These are phyloP conservation scores for Asterella californica DNA, from an alignment of 225 moss, liverwort and hornwort species.

Conservation along the genomic window DNA sequence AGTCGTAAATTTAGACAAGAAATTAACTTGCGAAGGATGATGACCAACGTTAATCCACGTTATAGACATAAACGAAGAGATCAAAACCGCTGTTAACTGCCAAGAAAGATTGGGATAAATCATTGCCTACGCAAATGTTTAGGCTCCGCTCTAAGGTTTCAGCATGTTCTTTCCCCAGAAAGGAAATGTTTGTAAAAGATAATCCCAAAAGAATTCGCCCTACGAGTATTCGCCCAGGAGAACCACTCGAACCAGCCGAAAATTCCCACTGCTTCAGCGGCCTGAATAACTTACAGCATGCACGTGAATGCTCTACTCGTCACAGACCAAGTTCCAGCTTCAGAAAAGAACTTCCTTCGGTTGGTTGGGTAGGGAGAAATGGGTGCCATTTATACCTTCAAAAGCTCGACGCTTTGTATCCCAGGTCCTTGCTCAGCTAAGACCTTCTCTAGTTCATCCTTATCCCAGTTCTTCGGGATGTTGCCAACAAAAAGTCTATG, in stretches of 20 bases:
- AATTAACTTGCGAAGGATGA: too few species aligned
- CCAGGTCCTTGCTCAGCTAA: slow-evolving; percentile 96
- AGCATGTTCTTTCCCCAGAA: too few species aligned
- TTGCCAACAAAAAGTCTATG: slow-evolving; percentile 98
- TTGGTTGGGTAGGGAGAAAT: background rate
- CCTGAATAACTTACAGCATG: background rate
- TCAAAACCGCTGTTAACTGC: too few species aligned
- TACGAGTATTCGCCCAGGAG: too few species aligned
- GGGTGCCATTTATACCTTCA: slow-evolving; percentile 51
- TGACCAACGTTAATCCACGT: too few species aligned
- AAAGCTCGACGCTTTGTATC: slow-evolving; percentile 95
- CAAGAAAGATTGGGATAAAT: too few species aligned
- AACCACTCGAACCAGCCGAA: background rate
- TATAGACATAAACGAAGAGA: too few species aligned
- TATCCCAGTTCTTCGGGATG: slow-evolving; percentile 97
- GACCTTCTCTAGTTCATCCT: slow-evolving; percentile 96
- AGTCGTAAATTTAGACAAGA: too few species aligned
- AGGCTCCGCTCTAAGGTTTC: too few species aligned
- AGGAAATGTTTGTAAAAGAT: too few species aligned
- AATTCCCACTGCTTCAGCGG: background rate
- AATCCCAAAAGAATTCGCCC: too few species aligned
- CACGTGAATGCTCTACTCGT: background rate
- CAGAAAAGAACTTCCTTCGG: background rate
- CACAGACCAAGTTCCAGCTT: background rate
- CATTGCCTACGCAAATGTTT: too few species aligned